Evolutionary conservation across 169 alveolate species (phyloP), one percentile per base, ranked within the genome.

Genomic region (Plasmodium sp.): DNA sequence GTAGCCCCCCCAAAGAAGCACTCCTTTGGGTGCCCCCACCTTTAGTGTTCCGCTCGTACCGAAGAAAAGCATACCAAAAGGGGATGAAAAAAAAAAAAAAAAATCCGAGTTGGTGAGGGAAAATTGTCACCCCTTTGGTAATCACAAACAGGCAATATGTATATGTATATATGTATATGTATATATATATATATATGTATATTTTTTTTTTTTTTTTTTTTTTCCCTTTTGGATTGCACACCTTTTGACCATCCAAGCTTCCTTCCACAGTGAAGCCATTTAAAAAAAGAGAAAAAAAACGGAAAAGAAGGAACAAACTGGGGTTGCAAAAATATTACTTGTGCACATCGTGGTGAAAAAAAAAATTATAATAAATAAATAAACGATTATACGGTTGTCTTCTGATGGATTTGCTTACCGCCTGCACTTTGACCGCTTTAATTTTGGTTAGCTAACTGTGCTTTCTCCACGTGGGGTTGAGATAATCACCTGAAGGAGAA

Each of bases 321-420:
- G 39, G 77, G 77, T 67, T 36, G 56, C 45, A 27, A 75, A 75
- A 75, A 34, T n/a, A 34, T n/a, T 36, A 34, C 31, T n/a, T 12
- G 14, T 36, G 31, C 31, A 27, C 27, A 75, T 34, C 36, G 34
- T 16, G 12, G n/a, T 34, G 56, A 75, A 34, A 36, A 10, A 75
- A 10, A 75, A 14, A 72, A n/a, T n/a, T n/a, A n/a, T n/a, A 4
- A 72, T 1, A 22, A 75, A 75, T 22, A 75, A 75, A 75, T 4
- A 34, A 75, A 75, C 27, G 45, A 75, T 33, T n/a, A 75, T 36
- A 75, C 14, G n/a, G 36, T 36, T 36, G 56, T 36, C 77, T 10
- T 88, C 39, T 88, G 82, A 88, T 88, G 94, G 94, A 88, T 88
- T 79, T 88, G 77, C 48, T 45, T 14, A 79, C 88, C 67, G 56